phyloP scores from a whole-genome alignment of 169 alveolate genomes.

The Plasmodium yoelii region DNA sequence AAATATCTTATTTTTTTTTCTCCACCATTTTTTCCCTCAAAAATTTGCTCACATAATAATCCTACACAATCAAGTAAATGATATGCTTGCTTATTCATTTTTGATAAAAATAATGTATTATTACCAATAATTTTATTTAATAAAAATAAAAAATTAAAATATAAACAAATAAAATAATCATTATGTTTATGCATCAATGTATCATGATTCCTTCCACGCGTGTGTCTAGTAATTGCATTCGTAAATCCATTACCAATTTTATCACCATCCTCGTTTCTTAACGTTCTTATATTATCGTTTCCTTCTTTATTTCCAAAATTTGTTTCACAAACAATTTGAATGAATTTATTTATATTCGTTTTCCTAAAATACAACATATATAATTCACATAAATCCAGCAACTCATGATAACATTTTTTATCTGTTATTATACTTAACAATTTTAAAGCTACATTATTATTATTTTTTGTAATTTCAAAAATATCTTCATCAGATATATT shows the following conservation, averaged over 20 bases:
- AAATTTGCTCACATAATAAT: constrained; percentile 46
- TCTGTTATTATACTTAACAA: constrained; percentile 8
- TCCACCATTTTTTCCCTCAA: constrained; percentile 18
- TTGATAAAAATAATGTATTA: constrained; percentile 21
- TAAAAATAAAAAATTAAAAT: constrained; percentile 33
- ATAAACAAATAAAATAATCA: constrained; percentile 51
- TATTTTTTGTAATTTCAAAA: constrained; percentile 41
- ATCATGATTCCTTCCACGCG: background rate
- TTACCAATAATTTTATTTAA: constrained; percentile 44
- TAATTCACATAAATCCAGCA: constrained; percentile 17
- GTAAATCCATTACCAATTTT: background rate
- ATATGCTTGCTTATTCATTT: constrained; percentile 7
- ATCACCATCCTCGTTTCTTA: background rate
- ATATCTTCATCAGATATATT: constrained; percentile 61
- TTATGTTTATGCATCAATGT: background rate
- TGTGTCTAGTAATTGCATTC: background rate
- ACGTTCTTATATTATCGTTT: background rate
- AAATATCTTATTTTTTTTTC: constrained; percentile 31
- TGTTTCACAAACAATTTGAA: constrained; percentile 15
- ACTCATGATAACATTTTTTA: background rate
- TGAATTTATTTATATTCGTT: constrained; percentile 38
- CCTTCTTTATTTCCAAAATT: background rate
- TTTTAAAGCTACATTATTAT: constrained; percentile 7
- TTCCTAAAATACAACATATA: constrained; percentile 26
- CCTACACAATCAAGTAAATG: constrained; percentile 44